Conservation (phyloP, 2,329 filamentous ascomycete species). For the Cladophialophora immunda region DNA sequence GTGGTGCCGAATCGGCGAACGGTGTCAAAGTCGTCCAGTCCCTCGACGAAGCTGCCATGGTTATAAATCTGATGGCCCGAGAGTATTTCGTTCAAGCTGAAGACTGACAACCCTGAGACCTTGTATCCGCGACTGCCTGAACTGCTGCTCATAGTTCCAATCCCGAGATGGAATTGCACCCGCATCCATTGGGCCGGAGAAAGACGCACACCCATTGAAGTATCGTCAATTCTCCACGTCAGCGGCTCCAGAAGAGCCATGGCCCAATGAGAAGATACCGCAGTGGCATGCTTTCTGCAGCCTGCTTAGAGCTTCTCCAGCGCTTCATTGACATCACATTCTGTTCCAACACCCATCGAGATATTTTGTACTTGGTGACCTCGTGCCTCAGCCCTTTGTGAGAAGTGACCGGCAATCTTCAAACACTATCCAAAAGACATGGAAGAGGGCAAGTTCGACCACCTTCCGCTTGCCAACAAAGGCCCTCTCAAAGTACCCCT, state of each 20-base stretch:
- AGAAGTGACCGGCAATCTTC: background rate
- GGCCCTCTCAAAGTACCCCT: slow-evolving; percentile 44
- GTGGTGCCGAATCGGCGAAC: background rate
- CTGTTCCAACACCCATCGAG: background rate
- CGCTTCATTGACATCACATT: slow-evolving; percentile 12
- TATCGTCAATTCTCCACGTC: background rate
- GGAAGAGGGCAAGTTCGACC: slow-evolving; percentile 40
- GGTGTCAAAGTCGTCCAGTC: slow-evolving; percentile 29
- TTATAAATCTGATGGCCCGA: slow-evolving; percentile 35
- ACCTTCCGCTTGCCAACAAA: slow-evolving; percentile 45
- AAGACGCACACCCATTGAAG: background rate
- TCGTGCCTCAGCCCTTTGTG: background rate
- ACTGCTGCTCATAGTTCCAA: background rate
- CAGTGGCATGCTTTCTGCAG: slow-evolving; percentile 17
- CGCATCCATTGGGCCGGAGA: background rate
- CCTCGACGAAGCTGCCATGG: slow-evolving; percentile 32
- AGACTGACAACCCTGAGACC: background rate
- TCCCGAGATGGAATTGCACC: background rate
- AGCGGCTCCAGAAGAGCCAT: background rate
- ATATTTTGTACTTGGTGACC: background rate
- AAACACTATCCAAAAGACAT: background rate
- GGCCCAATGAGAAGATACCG: slow-evolving; percentile 11
- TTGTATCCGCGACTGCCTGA: background rate
- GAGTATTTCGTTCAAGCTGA: slow-evolving; percentile 15
- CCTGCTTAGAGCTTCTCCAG: slow-evolving; percentile 20